Percentiles rank a stretch among this genome's conserved stretches.
Evolutionary conservation across 257 asterid genomes (phyloP).

Genomic region (Plectranthus barbatus): DNA sequence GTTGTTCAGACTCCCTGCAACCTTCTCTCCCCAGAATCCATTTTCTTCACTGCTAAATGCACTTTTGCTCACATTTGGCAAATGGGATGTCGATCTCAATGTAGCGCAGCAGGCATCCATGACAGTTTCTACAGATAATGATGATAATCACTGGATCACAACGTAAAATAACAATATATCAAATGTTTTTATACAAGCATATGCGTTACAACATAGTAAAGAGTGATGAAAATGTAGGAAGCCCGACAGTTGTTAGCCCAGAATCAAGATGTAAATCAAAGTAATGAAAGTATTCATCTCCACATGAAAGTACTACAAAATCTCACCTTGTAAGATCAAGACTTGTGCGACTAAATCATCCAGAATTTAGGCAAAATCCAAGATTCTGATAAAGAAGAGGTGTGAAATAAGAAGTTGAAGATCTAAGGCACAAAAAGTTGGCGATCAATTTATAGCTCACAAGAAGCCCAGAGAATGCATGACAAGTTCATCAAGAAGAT

Average conservation of each 20-base stretch:
- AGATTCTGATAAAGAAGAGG: constrained; percentile 16
- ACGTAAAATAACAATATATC: neutral
- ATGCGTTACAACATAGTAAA: constrained; percentile 17
- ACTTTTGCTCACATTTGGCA: constrained; percentile 28
- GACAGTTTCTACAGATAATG: constrained; percentile 1
- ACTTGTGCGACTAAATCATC: constrained; percentile 14
- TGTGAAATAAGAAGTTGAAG: neutral
- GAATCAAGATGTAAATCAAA: constrained; percentile 10
- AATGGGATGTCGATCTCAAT: constrained; percentile 34
- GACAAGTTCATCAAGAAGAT: constrained; percentile 5
- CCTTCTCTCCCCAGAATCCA: constrained; percentile 55
- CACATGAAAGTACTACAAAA: neutral
- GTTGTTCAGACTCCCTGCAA: constrained; percentile 36
- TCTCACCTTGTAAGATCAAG: constrained; percentile 21
- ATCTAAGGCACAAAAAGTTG: constrained; percentile 1
- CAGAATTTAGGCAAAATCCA: neutral
- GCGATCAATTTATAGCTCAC: constrained; percentile 5
- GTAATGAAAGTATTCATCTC: neutral
- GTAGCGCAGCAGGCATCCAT: constrained; percentile 66
- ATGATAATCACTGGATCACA: constrained; percentile 5
- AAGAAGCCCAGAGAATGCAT: constrained; percentile 9
- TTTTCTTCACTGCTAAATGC: constrained; percentile 33
- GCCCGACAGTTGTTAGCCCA: constrained; percentile 17
- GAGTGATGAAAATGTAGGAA: constrained; percentile 17
- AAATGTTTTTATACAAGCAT: constrained; percentile 14